These are phyloP conservation scores for Trichoderma guizhouense DNA, from an alignment of 2,329 filamentous ascomycete species.

Conservation along the genomic window DNA sequence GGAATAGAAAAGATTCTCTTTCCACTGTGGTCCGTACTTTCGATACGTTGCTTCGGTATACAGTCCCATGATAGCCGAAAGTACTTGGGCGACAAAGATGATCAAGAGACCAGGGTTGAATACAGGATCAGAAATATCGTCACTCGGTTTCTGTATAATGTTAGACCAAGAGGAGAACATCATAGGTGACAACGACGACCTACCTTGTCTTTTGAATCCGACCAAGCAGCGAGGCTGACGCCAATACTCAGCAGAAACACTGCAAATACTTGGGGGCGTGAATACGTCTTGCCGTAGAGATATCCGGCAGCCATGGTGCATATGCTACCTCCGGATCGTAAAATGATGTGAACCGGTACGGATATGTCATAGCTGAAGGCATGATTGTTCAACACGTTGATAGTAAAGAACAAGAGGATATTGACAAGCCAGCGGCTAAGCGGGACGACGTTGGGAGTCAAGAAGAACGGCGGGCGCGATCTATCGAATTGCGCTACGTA, in stretches of 20 bases:
- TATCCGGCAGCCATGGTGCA: constrained; percentile 92
- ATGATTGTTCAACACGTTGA: constrained; percentile 96
- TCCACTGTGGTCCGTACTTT: constrained; percentile 84
- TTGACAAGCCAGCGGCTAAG: constrained; percentile 82
- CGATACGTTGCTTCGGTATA: constrained; percentile 91
- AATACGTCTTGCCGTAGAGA: constrained; percentile 81
- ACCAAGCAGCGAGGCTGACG: constrained; percentile 83
- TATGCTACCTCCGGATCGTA: constrained; percentile 91
- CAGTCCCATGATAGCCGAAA: constrained; percentile 91
- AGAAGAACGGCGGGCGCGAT: constrained; percentile 64
- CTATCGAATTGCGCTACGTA: constrained; percentile 72
- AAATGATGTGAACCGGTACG: constrained; percentile 93
- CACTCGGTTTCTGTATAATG: not conserved
- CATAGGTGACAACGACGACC: not conserved
- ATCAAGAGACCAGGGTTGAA: constrained; percentile 68
- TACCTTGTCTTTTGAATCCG: constrained; percentile 82
- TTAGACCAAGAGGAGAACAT: not conserved
- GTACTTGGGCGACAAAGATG: constrained; percentile 80
- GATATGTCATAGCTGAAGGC: constrained; percentile 97
- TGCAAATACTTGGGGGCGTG: constrained; percentile 72
- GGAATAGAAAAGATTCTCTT: constrained; percentile 94
- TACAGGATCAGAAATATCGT: constrained; percentile 25
- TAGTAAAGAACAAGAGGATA: constrained; percentile 84
- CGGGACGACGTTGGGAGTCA: constrained; percentile 76
- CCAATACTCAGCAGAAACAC: constrained; percentile 82